Percentiles rank a stretch among this genome's conserved stretches.
phyloP scores from a whole-genome alignment of 306 rosid species.

The Hippophae gyantsensis region DNA sequence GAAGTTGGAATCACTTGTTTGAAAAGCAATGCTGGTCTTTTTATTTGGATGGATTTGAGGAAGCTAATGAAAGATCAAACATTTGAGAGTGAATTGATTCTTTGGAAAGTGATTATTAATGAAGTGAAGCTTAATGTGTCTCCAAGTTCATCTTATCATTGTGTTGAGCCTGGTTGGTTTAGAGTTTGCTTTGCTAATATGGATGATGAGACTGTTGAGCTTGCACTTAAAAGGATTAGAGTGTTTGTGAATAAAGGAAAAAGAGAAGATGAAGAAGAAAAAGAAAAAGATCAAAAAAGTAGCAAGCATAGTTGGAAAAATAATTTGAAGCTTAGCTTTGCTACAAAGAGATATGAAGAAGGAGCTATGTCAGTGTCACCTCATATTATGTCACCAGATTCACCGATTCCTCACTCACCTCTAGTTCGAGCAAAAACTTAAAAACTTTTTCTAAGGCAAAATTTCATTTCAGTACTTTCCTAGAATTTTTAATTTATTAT shows the following conservation, averaged over 20 bases:
- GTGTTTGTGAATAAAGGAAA: constrained; percentile 36
- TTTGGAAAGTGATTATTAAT: constrained; percentile 55
- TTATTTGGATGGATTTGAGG: constrained; percentile 75
- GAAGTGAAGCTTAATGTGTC: constrained; percentile 90
- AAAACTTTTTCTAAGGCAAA: too few relatives aligned
- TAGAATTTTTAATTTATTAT: too few relatives aligned
- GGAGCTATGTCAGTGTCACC: constrained; percentile 32
- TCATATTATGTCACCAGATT: constrained; percentile 56
- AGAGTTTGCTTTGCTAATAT: constrained; percentile 21
- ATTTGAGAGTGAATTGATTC: constrained; percentile 48
- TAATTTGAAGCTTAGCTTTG: constrained; percentile 48
- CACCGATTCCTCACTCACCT: constrained; percentile 69
- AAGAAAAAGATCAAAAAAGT: not conserved
- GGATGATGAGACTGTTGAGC: constrained; percentile 55
- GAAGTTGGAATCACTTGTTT: constrained; percentile 47
- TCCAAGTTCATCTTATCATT: constrained; percentile 72
- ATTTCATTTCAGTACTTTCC: too few relatives aligned
- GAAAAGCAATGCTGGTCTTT: constrained; percentile 69
- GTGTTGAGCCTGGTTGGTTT: constrained; percentile 82
- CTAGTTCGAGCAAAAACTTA: constrained; percentile 39
- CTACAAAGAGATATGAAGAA: constrained; percentile 40
- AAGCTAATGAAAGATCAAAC: constrained; percentile 42
- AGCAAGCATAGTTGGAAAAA: constrained; percentile 23
- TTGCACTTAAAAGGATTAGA: constrained; percentile 55
- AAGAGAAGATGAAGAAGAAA: not conserved